phyloP scores from a whole-genome alignment of 2,329 filamentous ascomycete genomes.

The Neonectria sp. region DNA sequence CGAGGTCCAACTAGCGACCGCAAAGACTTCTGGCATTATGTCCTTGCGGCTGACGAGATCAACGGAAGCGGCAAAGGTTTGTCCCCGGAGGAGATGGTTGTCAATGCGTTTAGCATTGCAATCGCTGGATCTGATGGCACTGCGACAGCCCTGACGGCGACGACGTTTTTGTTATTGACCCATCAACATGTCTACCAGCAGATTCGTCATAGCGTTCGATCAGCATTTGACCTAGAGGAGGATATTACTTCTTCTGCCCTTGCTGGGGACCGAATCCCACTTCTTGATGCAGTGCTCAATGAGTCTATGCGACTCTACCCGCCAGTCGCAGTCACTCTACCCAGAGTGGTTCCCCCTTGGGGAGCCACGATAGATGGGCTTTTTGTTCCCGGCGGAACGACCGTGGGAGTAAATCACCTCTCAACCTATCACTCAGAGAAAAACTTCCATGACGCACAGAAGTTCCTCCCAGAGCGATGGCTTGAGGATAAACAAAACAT shows the following conservation, averaged over 20 bases:
- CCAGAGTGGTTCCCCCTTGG: slow-evolving; percentile 25
- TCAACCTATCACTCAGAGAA: slow-evolving; percentile 29
- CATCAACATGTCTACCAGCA: slow-evolving; percentile 18
- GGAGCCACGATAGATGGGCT: slow-evolving; percentile 34
- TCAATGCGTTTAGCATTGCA: slow-evolving; percentile 41
- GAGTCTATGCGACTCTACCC: slow-evolving; percentile 40
- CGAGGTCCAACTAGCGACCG: slow-evolving; percentile 37
- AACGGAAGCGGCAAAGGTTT: slow-evolving; percentile 15
- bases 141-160: slow-evolving; percentile 33
- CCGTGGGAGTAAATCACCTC: slow-evolving; percentile 38
- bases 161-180: slow-evolving; percentile 26
- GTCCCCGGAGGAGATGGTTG: slow-evolving; percentile 37
- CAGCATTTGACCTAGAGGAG: slow-evolving; percentile 22
- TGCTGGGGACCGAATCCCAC: slow-evolving; percentile 13
- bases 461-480: slow-evolving; percentile 39
- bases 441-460: slow-evolving; percentile 26
- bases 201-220: slow-evolving; percentile 19
- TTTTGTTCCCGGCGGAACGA: slow-evolving; percentile 36
- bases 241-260: slow-evolving; percentile 22
- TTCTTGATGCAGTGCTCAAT: slow-evolving; percentile 36
- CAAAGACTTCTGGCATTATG: slow-evolving; percentile 43
- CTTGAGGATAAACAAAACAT: not conserved
- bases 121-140: slow-evolving; percentile 42
- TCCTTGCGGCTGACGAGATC: slow-evolving; percentile 31
- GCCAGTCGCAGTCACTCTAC: slow-evolving; percentile 38